Percentiles rank a stretch among this genome's conserved stretches.
phyloP scores from a whole-genome alignment of 2,329 filamentous ascomycete species.

The Fusarium nygamai region DNA sequence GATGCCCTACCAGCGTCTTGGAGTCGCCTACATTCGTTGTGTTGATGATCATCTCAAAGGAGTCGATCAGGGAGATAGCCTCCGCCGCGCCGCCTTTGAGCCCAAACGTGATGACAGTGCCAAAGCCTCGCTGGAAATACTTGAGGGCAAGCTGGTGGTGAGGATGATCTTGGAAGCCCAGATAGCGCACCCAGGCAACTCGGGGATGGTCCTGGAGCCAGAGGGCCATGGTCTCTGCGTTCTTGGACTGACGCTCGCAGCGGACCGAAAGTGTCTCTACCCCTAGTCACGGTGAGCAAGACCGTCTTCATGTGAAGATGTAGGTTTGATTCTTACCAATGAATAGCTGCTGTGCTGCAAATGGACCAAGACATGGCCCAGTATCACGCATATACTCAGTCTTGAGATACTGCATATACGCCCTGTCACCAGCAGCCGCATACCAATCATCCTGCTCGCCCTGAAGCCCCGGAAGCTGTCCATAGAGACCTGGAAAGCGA shows the following conservation, averaged over 20 bases:
- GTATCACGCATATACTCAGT: neutral
- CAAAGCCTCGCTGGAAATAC: neutral
- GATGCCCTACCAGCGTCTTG: neutral
- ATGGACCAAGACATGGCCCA: neutral
- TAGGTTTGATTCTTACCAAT: neutral
- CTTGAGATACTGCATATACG: neutral
- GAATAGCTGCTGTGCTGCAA: neutral
- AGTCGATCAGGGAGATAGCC: neutral
- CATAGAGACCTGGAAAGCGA: neutral
- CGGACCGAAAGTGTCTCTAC: neutral
- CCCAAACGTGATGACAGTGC: neutral
- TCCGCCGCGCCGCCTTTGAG: neutral
- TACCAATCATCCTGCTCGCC: neutral
- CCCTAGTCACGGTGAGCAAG: neutral
- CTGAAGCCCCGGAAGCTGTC: neutral
- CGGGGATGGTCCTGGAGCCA: neutral
- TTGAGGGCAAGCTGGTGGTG: neutral
- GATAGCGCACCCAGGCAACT: neutral
- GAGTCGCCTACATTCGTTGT: neutral
- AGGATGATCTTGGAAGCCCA: neutral
- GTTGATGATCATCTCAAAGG: neutral
- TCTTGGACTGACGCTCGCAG: neutral
- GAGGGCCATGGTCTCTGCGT: neutral
- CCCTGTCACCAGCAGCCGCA: neutral
- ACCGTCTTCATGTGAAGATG: rapidly evolving